These are phyloP conservation scores for Lipomyces yamanashiensis DNA, from an alignment of 805 yeast species.

Conservation along the genomic window DNA sequence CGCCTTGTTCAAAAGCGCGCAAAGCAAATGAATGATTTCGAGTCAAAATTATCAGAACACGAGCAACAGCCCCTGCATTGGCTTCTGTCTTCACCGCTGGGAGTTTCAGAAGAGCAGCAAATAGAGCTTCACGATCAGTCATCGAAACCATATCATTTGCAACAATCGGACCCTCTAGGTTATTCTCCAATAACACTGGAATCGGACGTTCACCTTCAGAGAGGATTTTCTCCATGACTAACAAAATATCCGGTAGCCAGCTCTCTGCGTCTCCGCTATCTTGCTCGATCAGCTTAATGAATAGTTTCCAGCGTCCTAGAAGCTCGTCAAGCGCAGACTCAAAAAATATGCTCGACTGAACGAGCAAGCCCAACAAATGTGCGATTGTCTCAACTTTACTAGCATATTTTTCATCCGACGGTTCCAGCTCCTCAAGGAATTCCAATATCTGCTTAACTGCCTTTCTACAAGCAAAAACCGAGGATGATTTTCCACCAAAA, in stretches of 20 bases:
- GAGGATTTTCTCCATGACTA: conserved; percentile 60
- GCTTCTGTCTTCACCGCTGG: conserved; percentile 51
- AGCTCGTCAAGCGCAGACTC: conserved; percentile 28
- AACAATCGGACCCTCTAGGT: conserved; percentile 15
- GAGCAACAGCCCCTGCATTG: conserved; percentile 59
- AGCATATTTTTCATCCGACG: conserved; percentile 10
- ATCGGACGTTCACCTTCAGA: conserved; percentile 57
- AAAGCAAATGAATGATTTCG: conserved; percentile 50
- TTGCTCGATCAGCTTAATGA: conserved; percentile 29
- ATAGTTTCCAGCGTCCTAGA: conserved; percentile 27
- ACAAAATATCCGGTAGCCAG: conserved; percentile 66
- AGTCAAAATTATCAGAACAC: conserved; percentile 60
- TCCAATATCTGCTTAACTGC: not conserved
- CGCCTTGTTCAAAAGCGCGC: conserved; percentile 53
- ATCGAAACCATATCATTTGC: conserved; percentile 36
- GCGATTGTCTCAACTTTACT: conserved; percentile 17
- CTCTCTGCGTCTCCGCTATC: conserved; percentile 14
- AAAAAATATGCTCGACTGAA: conserved; percentile 37
- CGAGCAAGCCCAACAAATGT: conserved; percentile 40
- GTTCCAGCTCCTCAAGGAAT: not conserved
- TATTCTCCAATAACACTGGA: conserved; percentile 41
- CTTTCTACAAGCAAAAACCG: too few relatives aligned
- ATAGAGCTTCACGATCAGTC: conserved; percentile 44
- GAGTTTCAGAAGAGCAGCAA: conserved; percentile 52
- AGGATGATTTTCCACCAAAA: conserved; percentile 18